A percentile compares a stretch with the other conserved stretches of the same genome.
Conservation (phyloP, 2,329 filamentous ascomycete genomes). For the Sporothrix brunneoviolacea region DNA sequence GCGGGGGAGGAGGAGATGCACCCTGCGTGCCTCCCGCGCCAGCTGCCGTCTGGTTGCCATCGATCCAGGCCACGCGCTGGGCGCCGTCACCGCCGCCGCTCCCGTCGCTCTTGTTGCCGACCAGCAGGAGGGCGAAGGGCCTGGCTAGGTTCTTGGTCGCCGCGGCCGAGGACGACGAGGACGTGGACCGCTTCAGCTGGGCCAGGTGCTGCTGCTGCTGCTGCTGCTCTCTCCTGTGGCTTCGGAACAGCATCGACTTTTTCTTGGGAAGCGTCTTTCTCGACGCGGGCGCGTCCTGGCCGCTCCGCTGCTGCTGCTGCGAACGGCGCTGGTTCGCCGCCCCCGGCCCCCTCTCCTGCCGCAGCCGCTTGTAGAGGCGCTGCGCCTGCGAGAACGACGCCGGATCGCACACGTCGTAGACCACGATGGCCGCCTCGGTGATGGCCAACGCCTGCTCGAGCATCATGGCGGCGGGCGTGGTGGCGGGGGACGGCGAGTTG, state of each 20-base stretch:
- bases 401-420: conserved; percentile 28
- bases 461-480: conserved; percentile 16
- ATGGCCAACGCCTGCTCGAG: conserved; percentile 33
- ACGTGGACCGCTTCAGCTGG: not conserved
- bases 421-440: conserved; percentile 34
- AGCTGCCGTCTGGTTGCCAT: conserved; percentile 22
- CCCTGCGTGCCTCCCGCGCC: too few relatives aligned
- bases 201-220: not conserved
- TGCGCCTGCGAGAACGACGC: conserved; percentile 23
- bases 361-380: conserved; percentile 23
- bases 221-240: not conserved
- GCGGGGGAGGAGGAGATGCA: too few relatives aligned
- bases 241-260: not conserved
- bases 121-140: conserved; percentile 29
- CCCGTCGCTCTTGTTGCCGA: conserved; percentile 32
- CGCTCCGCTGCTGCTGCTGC: not conserved
- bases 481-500: not conserved
- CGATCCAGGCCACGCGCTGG: conserved; percentile 26
- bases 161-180: not conserved
- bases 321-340: not conserved
- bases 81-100: conserved; percentile 26
- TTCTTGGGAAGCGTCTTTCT: not conserved
- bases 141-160: conserved; percentile 8
- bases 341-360: not conserved
- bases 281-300: not conserved